Evolutionary conservation across 1,139 yeast genomes (phyloP).

Genomic region (Scheffersomyces illinoinensis): DNA sequence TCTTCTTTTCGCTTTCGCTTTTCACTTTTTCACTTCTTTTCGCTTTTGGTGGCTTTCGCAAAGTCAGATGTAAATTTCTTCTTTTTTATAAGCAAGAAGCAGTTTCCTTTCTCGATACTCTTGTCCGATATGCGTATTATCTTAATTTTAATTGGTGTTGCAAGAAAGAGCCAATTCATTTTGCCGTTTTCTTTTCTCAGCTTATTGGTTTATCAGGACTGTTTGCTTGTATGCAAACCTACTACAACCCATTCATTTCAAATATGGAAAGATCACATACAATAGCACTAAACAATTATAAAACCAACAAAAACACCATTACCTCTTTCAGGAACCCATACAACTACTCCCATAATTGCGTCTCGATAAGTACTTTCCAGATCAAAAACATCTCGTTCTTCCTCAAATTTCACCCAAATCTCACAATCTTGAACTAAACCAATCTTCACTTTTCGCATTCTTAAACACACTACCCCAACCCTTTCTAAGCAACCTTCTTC

Average conservation of each 20-base stretch:
- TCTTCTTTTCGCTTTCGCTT: background rate
- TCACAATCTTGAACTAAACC: background rate
- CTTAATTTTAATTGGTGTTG: background rate
- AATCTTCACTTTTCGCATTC: background rate
- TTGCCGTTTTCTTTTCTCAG: background rate
- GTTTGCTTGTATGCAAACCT: background rate
- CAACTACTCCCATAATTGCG: background rate
- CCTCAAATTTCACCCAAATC: background rate
- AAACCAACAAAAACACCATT: background rate
- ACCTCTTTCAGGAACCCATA: background rate
- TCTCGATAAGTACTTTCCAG: background rate
- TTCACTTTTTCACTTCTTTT: background rate
- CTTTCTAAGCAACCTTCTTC: slow-evolving; percentile 14
- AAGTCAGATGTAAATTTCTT: background rate
- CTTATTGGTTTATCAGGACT: background rate
- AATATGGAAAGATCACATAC: background rate
- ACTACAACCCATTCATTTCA: background rate
- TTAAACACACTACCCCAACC: background rate
- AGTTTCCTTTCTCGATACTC: background rate
- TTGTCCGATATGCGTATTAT: background rate
- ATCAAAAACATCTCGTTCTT: background rate
- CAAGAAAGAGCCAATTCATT: background rate
- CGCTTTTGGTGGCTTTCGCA: background rate
- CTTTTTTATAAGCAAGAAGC: background rate
- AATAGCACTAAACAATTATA: background rate